These are phyloP conservation scores for Ammopiptanthus mongolicus DNA, from an alignment of 306 rosid species.

Conservation along the genomic window DNA sequence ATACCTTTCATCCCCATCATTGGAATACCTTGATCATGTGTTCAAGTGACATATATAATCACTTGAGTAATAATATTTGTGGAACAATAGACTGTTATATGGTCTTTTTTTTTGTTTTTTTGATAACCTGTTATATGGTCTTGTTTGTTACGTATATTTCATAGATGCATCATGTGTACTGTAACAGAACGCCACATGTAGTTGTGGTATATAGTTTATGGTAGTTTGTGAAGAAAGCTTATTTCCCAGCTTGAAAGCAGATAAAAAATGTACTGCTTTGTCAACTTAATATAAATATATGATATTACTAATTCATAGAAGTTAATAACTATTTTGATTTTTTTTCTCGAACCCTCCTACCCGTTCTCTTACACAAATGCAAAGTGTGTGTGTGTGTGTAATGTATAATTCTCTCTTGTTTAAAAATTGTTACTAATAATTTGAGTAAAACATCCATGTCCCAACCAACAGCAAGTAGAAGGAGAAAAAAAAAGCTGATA, in stretches of 20 bases:
- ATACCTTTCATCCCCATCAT: conserved; percentile 77
- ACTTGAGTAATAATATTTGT: conserved; percentile 12
- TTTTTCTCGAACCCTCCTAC: neutral
- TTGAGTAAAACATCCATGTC: neutral
- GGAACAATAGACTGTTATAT: conserved; percentile 2
- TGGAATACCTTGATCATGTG: conserved; percentile 65
- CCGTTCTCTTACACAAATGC: neutral
- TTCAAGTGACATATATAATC: neutral
- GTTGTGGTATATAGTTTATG: conserved; percentile 7
- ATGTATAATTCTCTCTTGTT: neutral
- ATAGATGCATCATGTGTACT: conserved; percentile 1
- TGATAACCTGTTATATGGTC: neutral
- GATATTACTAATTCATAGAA: neutral
- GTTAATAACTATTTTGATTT: neutral
- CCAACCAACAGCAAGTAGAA: neutral
- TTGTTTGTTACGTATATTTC: conserved; percentile 18
- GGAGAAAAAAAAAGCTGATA: neutral
- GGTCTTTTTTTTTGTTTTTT: conserved; percentile 6
- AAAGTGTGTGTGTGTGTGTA: neutral
- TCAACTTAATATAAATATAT: neutral
- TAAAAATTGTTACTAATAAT: neutral
- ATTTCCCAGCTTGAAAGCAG: neutral
- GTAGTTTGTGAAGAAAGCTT: conserved; percentile 3
- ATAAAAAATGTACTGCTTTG: neutral
- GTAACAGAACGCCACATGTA: conserved; percentile 12